Evolutionary conservation across 805 yeast species (phyloP).

Genomic region (Barnettozyma siamensis): DNA sequence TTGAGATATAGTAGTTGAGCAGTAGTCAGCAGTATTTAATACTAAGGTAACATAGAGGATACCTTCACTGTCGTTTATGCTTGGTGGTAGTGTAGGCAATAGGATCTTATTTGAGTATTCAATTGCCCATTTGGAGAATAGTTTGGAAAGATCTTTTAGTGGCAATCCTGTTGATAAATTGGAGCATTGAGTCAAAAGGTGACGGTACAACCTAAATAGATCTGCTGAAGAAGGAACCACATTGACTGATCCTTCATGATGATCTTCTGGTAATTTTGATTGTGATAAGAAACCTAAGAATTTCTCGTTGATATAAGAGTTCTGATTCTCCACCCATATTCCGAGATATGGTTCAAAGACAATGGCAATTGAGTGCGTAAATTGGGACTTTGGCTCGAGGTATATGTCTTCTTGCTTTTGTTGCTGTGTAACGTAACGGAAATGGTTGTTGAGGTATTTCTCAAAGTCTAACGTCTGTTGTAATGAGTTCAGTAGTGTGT

Average conservation of each 20-base stretch:
- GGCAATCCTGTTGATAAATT: slow-evolving; percentile 43
- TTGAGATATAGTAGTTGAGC: slow-evolving; percentile 72
- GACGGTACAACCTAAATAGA: slow-evolving; percentile 71
- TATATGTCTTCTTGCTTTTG: slow-evolving; percentile 11
- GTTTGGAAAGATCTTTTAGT: slow-evolving; percentile 38
- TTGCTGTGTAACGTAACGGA: slow-evolving; percentile 36
- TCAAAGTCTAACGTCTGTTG: slow-evolving; percentile 84
- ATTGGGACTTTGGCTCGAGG: slow-evolving; percentile 20
- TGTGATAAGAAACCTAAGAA: slow-evolving; percentile 59
- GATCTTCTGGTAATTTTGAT: slow-evolving; percentile 45
- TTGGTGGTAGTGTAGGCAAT: slow-evolving; percentile 43
- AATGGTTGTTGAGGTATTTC: slow-evolving; percentile 56
- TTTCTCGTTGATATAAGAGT: slow-evolving; percentile 52
- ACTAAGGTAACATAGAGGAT: slow-evolving; percentile 63
- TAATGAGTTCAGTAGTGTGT: slow-evolving; percentile 60
- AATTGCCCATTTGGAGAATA: slow-evolving; percentile 62
- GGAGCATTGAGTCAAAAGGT: slow-evolving; percentile 62
- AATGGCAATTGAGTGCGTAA: slow-evolving; percentile 44
- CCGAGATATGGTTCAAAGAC: slow-evolving; percentile 82
- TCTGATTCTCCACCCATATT: slow-evolving; percentile 86
- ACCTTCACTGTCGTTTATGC: slow-evolving; percentile 46
- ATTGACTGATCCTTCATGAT: slow-evolving; percentile 47
- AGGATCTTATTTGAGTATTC: slow-evolving; percentile 52
- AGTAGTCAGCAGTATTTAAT: slow-evolving; percentile 85
- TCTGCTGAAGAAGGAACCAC: slow-evolving; percentile 87